phyloP scores from a whole-genome alignment of 1,284 basidiomycete genomes.

The Leccinum solheimii region DNA sequence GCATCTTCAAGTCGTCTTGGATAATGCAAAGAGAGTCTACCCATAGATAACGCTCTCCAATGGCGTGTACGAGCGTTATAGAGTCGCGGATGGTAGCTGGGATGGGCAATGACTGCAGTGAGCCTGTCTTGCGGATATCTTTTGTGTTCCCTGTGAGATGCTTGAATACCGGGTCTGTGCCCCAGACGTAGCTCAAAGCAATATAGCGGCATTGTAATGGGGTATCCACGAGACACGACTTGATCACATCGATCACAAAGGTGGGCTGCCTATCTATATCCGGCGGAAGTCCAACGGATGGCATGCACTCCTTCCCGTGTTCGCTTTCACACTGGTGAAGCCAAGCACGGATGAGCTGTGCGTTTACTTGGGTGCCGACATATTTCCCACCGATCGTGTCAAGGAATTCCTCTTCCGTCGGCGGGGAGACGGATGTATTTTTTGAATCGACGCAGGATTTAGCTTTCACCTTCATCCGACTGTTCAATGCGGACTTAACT shows the following conservation, averaged over 20 bases:
- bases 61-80: constrained; percentile 17
- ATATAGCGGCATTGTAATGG: constrained; percentile 23
- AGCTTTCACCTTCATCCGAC: constrained; percentile 11
- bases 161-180: constrained; percentile 9
- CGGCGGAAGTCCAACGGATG: neutral
- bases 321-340: constrained; percentile 19
- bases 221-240: constrained; percentile 20
- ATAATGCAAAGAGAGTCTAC: constrained; percentile 30
- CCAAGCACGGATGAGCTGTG: constrained; percentile 16
- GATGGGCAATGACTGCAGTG: constrained; percentile 9
- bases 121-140: constrained; percentile 10
- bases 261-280: neutral
- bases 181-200: constrained; percentile 26
- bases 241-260: constrained; percentile 20
- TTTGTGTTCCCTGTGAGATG: constrained; percentile 17
- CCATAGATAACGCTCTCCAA: constrained; percentile 29
- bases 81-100: constrained; percentile 24
- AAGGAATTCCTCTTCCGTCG: constrained; percentile 13
- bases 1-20: constrained; percentile 22
- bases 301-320: constrained; percentile 11
- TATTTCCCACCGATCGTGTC: constrained; percentile 15
- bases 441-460: neutral
- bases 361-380: constrained; percentile 2
- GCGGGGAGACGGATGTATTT: neutral
- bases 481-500: constrained; percentile 1